phyloP scores from a whole-genome alignment of 2,329 filamentous ascomycete genomes.

The Aspergillus clavatus region DNA sequence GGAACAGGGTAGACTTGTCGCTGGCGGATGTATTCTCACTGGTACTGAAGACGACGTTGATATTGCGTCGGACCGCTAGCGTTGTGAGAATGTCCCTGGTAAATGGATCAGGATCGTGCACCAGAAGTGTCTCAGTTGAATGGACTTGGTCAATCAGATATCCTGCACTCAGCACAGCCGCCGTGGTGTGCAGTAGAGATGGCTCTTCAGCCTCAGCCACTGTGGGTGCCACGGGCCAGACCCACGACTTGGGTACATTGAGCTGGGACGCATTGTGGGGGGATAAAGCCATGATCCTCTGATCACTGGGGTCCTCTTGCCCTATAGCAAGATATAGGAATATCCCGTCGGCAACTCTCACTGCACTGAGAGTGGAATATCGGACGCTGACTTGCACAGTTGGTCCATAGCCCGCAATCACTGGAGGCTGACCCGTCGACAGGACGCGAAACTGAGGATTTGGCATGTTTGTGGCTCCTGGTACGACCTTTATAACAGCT shows the following conservation, averaged over 20 bases:
- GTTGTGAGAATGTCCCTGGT: neutral
- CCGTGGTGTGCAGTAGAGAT: neutral
- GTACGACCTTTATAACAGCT: neutral
- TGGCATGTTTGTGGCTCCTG: neutral
- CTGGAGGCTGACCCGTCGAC: neutral
- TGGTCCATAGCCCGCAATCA: neutral
- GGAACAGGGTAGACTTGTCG: neutral
- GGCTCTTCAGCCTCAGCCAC: neutral
- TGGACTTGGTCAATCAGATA: neutral
- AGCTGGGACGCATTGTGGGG: conserved; percentile 1
- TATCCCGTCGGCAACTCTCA: neutral
- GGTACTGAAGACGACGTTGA: conserved; percentile 20
- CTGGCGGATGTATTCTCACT: neutral
- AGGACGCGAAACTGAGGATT: neutral
- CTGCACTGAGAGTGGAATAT: conserved; percentile 1
- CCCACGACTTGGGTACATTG: conserved; percentile 3
- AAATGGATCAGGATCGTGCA: conserved; percentile 1
- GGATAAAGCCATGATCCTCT: conserved; percentile 3
- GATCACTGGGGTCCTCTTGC: neutral
- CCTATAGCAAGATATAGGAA: conserved; percentile 5
- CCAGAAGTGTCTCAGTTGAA: neutral
- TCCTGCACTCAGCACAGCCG: neutral
- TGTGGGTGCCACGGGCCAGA: neutral
- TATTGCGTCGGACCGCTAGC: neutral
- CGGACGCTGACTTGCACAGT: neutral